A percentile compares a stretch with the other conserved stretches of the same genome.
Conservation (phyloP, 106 monocot genomes). For the Apostasia ramifera region DNA sequence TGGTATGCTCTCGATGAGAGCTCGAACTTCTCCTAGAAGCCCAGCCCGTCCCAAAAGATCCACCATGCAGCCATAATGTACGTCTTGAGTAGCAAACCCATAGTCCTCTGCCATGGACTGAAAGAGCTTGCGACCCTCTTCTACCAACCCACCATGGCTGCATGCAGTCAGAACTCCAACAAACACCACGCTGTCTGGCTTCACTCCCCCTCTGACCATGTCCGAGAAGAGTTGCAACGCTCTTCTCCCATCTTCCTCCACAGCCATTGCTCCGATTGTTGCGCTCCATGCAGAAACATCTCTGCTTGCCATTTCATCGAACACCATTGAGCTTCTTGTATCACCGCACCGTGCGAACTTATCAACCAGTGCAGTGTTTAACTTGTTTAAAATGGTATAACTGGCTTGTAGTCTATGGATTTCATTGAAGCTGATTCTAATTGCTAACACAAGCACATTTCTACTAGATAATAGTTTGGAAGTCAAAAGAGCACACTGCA, state of each 20-base stretch:
- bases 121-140: too few species aligned
- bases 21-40: constrained; percentile 11
- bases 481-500: too few species aligned
- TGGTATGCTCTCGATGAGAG: constrained; percentile 12
- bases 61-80: neutral
- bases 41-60: constrained; percentile 14
- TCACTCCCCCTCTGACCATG: neutral
- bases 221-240: constrained; percentile 4
- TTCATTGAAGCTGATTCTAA: too few species aligned
- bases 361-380: constrained; percentile 14
- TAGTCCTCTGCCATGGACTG: neutral
- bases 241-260: constrained; percentile 10
- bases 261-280: neutral
- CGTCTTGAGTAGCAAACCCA: neutral
- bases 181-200: too few species aligned
- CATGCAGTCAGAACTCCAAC: too few species aligned
- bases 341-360: constrained; percentile 24
- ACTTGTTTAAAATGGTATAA: too few species aligned
- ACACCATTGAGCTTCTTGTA: constrained; percentile 10
- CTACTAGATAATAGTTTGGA: too few species aligned
- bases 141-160: too few species aligned
- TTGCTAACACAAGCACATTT: too few species aligned
- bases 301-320: constrained; percentile 9
- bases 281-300: constrained; percentile 25
- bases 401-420: too few species aligned